These are phyloP conservation scores for Berberis vulgaris DNA, from an alignment of 164 flowering plant genomes.

Conservation along the genomic window DNA sequence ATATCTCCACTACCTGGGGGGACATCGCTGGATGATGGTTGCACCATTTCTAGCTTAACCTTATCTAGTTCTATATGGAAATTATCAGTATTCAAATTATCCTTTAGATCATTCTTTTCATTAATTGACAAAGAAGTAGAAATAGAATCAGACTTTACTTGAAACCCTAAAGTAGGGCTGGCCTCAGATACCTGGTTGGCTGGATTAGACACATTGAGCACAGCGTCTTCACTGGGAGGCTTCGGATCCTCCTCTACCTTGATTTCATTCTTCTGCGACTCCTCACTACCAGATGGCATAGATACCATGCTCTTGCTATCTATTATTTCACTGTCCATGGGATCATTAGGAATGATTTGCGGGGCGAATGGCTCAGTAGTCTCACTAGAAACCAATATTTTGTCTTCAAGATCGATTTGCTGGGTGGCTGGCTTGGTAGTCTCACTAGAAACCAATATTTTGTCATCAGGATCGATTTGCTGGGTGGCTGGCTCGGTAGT, in stretches of 20 bases:
- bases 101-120: conserved; percentile 90
- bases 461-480: conserved; percentile 16
- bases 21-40: conserved; percentile 58
- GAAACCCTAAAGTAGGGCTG: conserved; percentile 71
- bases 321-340: conserved; percentile 17
- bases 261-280: conserved; percentile 19
- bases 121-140: conserved; percentile 80
- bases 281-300: conserved; percentile 18
- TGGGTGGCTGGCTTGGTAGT: conserved; percentile 14
- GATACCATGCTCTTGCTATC: conserved; percentile 22
- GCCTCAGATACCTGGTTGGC: conserved; percentile 89
- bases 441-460: conserved; percentile 5
- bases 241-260: conserved; percentile 22
- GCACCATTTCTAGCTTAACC: conserved; percentile 70
- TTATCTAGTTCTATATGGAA: conserved; percentile 72
- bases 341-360: conserved; percentile 12
- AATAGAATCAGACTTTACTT: conserved; percentile 87
- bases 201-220: conserved; percentile 30
- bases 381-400: conserved; percentile 5
- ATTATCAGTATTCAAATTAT: conserved; percentile 86
- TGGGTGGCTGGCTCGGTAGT: conserved; percentile 14
- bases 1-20: conserved; percentile 50
- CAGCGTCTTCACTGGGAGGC: conserved; percentile 17
- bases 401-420: conserved; percentile 16
- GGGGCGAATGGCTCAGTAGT: conserved; percentile 14